Conservation (phyloP, 139 green algal species). For the Chlorella sp. region DNA sequence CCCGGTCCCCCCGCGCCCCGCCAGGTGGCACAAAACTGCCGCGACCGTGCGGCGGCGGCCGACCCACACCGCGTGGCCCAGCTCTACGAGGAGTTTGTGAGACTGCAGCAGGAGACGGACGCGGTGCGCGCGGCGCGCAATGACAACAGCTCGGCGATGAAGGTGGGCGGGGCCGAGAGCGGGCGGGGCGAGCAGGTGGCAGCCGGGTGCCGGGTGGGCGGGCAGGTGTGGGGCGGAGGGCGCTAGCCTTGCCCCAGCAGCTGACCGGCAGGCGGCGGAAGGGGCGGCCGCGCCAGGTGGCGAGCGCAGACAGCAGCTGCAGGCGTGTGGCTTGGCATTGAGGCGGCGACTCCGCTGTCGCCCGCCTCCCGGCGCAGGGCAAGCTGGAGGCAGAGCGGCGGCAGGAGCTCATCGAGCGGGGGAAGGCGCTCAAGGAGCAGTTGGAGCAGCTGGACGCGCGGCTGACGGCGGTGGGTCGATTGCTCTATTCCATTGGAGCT, state of each 20-base stretch:
- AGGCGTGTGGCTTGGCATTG: too few species aligned
- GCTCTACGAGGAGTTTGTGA: constrained; percentile 86
- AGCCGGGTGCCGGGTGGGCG: too few species aligned
- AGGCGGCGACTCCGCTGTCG: too few species aligned
- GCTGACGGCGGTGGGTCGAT: constrained; percentile 44
- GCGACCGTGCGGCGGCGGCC: constrained; percentile 63
- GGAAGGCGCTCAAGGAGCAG: constrained; percentile 91
- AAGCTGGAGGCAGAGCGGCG: constrained; percentile 84
- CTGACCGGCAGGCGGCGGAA: too few species aligned
- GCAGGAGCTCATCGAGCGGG: constrained; percentile 74
- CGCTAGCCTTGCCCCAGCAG: too few species aligned
- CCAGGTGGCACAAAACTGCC: constrained; percentile 72
- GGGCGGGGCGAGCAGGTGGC: background rate
- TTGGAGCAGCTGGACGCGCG: constrained; percentile 74
- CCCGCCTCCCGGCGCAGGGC: constrained; percentile 51
- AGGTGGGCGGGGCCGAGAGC: constrained; percentile 52
- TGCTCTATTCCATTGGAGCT: too few species aligned
- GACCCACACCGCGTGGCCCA: constrained; percentile 72
- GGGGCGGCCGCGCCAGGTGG: too few species aligned
- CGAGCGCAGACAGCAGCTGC: too few species aligned
- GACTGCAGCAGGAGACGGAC: constrained; percentile 64
- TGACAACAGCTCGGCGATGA: constrained; percentile 88
- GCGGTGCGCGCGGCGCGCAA: constrained; percentile 79
- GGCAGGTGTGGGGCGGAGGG: too few species aligned
- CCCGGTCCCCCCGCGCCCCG: too few species aligned